A percentile compares a stretch with the other conserved stretches of the same genome.
These are phyloP conservation scores for Penicillium sp. DNA, from an alignment of 2,329 filamentous ascomycete genomes.

Conservation along the genomic window DNA sequence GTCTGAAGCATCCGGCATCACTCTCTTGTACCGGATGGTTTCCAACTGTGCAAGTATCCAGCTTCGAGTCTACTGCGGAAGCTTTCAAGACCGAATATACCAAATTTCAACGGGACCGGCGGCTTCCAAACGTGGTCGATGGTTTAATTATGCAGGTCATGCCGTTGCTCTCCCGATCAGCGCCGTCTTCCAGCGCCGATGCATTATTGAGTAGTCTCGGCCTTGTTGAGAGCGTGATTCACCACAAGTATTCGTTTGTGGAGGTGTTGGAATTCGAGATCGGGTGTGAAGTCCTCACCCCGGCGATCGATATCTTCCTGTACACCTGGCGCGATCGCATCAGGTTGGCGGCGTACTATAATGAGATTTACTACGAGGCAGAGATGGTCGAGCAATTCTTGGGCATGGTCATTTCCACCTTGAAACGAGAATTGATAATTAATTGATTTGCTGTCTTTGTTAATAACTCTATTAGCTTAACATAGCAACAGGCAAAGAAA, in stretches of 20 bases:
- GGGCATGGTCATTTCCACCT: background rate
- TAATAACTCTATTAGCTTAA: background rate
- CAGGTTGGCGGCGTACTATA: background rate
- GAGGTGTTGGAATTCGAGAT: background rate
- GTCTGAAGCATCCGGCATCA: background rate
- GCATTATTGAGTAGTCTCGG: background rate
- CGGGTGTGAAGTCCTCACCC: background rate
- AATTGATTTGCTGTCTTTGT: background rate
- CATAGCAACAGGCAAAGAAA: background rate
- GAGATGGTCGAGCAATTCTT: background rate
- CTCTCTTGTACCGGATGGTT: background rate
- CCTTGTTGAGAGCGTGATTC: background rate
- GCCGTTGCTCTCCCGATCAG: background rate
- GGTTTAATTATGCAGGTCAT: background rate
- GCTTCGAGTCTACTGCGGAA: background rate
- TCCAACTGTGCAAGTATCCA: background rate
- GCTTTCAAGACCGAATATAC: background rate
- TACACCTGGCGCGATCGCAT: background rate
- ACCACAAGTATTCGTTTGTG: background rate
- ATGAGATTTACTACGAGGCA: background rate
- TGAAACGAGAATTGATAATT: background rate
- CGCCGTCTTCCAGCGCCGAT: background rate
- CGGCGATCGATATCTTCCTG: background rate
- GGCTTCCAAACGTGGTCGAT: background rate
- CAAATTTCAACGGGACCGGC: background rate